phyloP scores from a whole-genome alignment of 768 basidiomycete species.

The Hypsizygus marmoreus region DNA sequence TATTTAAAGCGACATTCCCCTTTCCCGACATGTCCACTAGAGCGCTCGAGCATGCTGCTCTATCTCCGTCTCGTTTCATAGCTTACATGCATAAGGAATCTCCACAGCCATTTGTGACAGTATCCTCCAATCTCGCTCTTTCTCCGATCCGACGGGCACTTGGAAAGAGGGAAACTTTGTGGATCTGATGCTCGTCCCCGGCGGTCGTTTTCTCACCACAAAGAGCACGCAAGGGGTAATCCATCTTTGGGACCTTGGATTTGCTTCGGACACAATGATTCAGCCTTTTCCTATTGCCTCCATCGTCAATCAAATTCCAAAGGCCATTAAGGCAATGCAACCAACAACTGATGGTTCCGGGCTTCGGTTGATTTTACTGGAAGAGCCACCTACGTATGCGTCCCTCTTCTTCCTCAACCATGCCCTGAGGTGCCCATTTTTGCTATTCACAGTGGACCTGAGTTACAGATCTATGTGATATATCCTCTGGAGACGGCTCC shows the following conservation, averaged over 20 bases:
- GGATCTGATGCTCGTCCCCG: constrained; percentile 26
- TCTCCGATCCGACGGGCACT: background rate
- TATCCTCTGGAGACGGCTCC: background rate
- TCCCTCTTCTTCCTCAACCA: background rate
- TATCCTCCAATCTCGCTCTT: constrained; percentile 15
- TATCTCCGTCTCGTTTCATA: constrained; percentile 23
- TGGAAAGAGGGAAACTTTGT: constrained; percentile 9
- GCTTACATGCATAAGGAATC: constrained; percentile 6
- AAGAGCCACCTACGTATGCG: background rate
- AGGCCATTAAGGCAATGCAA: constrained; percentile 9
- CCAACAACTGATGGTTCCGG: constrained; percentile 10
- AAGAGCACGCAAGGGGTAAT: constrained; percentile 14
- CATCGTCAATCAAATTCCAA: background rate
- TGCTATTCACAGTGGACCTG: background rate
- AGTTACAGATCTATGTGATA: background rate
- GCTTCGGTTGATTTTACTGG: constrained; percentile 11
- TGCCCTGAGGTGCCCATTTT: too few species aligned
- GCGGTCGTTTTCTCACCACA: constrained; percentile 32
- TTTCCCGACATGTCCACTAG: constrained; percentile 24
- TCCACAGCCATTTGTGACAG: constrained; percentile 11
- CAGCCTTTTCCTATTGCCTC: constrained; percentile 16
- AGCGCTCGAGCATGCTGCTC: constrained; percentile 28
- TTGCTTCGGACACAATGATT: constrained; percentile 12
- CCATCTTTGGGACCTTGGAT: constrained; percentile 30
- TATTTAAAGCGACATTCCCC: constrained; percentile 25